Base-by-base conservation (phyloP, 768 basidiomycete species). In the Phaeolepiota aurea region DNA sequence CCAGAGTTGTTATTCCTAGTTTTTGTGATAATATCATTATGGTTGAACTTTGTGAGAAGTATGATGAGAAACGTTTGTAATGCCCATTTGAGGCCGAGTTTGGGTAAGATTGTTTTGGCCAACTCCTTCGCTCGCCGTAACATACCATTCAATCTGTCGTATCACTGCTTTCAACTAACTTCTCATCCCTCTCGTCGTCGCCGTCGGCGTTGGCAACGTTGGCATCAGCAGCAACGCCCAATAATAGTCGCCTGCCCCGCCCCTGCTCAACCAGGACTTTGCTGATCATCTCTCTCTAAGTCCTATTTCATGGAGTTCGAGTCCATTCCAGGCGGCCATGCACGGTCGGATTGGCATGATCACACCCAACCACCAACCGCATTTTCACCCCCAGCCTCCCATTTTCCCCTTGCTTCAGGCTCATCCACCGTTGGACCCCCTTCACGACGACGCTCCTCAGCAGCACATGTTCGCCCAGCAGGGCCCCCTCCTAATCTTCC, bases 401-500 rank as follows among this genome's bases (percentile, higher is more conserved):
- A 36, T 15, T 47, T 49, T 22, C 44, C 50, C 23, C 40, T 65
- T 19, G 48, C 52, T 10, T 35, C 49, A 16, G 28, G 40, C 7
- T 46, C 58, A 20, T 52, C 58, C 35, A 50, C 56, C 20, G 44
- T 56, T 38, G 54, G 54, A 41, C 49, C 69, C 41, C 58, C 64
- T 38, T 70, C 73, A 45, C 77, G 82, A 41, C 78, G 85, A 39
- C 82, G 85, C 49, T 86, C 82, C 18, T 77, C 79, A 40, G 79
- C 74, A 42, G 72, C 76, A 10, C 71, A 76, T 51, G 64, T 68
- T 18, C 75, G 81, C 33, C 82, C 84, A 4, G 74, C 79, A 28
- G 77, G 64, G 2, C 85, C 85, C 14, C 85, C 85, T 32, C 85
- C 85, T 15, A 76, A 66, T 52, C 73, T 77, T 49, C 85, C 85